These are phyloP conservation scores for Botrytis fabae DNA, from an alignment of 2,329 filamentous ascomycete species.

Conservation along the genomic window DNA sequence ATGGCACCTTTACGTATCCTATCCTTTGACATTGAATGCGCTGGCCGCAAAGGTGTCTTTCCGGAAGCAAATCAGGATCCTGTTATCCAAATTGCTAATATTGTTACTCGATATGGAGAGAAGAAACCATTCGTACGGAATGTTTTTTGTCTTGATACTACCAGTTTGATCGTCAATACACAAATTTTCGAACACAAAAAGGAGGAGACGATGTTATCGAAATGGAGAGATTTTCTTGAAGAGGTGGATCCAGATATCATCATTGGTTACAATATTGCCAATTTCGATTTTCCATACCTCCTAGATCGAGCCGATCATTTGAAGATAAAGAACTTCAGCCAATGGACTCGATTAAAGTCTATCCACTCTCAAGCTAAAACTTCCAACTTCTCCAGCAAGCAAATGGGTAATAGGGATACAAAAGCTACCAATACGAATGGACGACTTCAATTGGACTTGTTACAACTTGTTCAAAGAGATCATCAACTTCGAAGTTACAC, in stretches of 20 bases:
- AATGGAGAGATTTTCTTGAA: conserved; percentile 87
- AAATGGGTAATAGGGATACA: conserved; percentile 94
- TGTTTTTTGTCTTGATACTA: conserved; percentile 91
- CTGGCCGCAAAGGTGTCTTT: conserved; percentile 95
- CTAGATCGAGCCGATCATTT: conserved; percentile 84
- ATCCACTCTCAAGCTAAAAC: conserved; percentile 71
- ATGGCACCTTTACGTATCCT: conserved; percentile 92
- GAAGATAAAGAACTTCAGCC: conserved; percentile 77
- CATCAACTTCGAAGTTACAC: conserved; percentile 96
- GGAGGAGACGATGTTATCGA: conserved; percentile 87
- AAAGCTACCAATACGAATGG: conserved; percentile 95
- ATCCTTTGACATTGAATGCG: conserved; percentile 98
- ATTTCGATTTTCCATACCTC: conserved; percentile 98
- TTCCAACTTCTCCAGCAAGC: conserved; percentile 92
- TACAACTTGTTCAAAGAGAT: conserved; percentile 94
- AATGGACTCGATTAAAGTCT: conserved; percentile 78
- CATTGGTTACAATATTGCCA: conserved; percentile 97
- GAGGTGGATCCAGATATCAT: conserved; percentile 95
- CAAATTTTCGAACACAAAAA: conserved; percentile 81
- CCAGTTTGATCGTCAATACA: conserved; percentile 91
- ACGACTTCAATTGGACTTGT: conserved; percentile 83
- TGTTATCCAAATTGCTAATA: conserved; percentile 96
- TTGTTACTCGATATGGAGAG: conserved; percentile 93
- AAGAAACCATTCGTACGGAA: conserved; percentile 94
- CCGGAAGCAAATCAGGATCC: conserved; percentile 89